Conservation (phyloP, 1,284 basidiomycete genomes). For the Naganishia cerealis region DNA sequence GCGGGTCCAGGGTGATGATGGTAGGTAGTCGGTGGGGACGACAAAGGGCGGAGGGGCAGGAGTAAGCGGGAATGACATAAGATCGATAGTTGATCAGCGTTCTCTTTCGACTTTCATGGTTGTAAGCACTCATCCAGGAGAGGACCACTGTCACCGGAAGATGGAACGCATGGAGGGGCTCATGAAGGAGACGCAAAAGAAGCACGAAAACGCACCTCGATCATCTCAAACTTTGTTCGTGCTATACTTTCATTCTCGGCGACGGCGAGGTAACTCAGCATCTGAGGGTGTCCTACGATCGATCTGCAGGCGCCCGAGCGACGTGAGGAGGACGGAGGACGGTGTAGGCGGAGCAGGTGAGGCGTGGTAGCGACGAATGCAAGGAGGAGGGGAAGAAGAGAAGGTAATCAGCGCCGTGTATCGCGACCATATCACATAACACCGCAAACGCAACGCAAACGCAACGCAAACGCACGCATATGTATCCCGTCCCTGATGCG, state of each 20-base stretch:
- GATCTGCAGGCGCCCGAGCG: constrained; percentile 52
- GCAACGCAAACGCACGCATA: too few relatives aligned
- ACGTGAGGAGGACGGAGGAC: neutral
- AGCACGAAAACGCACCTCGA: constrained; percentile 67
- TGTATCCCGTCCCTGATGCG: constrained; percentile 95
- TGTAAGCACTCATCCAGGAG: too few relatives aligned
- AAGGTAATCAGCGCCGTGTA: neutral
- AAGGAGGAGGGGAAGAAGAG: neutral
- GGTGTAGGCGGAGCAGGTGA: too few relatives aligned
- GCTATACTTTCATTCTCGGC: constrained; percentile 91
- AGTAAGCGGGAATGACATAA: neutral
- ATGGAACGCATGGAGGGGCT: too few relatives aligned
- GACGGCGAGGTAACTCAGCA: constrained; percentile 82
- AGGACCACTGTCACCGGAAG: too few relatives aligned
- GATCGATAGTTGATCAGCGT: neutral
- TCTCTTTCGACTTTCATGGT: neutral
- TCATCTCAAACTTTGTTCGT: constrained; percentile 89
- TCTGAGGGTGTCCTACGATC: constrained; percentile 84
- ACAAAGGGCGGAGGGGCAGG: constrained; percentile 11
- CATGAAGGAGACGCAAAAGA: neutral
- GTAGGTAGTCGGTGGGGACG: too few relatives aligned
- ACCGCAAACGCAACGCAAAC: too few relatives aligned
- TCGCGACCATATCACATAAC: too few relatives aligned
- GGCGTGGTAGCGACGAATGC: too few relatives aligned
- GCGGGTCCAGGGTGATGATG: too few relatives aligned